Conservation (phyloP, 345 rosid genomes). For the Jatropha curcas region DNA sequence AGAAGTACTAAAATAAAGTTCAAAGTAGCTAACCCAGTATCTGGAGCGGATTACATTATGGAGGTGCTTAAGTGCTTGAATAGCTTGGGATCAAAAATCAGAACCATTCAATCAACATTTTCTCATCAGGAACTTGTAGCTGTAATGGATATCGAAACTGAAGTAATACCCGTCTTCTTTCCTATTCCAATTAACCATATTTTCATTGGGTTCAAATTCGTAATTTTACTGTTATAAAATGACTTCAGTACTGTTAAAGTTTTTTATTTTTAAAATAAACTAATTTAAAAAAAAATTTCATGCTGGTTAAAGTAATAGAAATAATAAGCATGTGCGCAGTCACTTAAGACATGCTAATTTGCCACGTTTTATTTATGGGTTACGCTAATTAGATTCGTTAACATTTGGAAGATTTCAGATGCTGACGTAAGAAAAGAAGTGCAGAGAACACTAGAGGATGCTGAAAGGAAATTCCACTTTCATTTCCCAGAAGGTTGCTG, state of each 20-base stretch:
- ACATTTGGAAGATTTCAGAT: conserved; percentile 43
- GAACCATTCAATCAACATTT: conserved; percentile 37
- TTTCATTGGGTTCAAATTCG: too few relatives aligned
- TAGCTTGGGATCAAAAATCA: conserved; percentile 35
- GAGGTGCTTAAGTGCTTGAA: conserved; percentile 54
- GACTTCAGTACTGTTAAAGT: too few relatives aligned
- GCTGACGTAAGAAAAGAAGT: conserved; percentile 48
- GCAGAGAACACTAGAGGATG: conserved; percentile 39
- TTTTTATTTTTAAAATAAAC: too few relatives aligned
- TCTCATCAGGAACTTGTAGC: conserved; percentile 39
- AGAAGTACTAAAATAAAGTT: conserved; percentile 41
- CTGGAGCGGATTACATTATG: conserved; percentile 59
- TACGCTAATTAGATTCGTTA: background rate
- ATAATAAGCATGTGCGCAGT: background rate
- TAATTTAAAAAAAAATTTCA: too few relatives aligned
- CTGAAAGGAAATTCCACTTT: conserved; percentile 35
- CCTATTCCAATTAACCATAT: too few relatives aligned
- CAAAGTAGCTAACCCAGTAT: conserved; percentile 41
- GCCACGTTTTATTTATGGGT: background rate
- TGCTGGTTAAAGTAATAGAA: too few relatives aligned
- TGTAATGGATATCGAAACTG: conserved; percentile 38
- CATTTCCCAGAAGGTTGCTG: conserved; percentile 24
- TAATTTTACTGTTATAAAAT: too few relatives aligned
- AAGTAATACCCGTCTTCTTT: conserved; percentile 25
- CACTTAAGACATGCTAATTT: background rate